These are phyloP conservation scores for Trichomonas vaginalis DNA, from an alignment of 208 protist genomes.

Conservation along the genomic window DNA sequence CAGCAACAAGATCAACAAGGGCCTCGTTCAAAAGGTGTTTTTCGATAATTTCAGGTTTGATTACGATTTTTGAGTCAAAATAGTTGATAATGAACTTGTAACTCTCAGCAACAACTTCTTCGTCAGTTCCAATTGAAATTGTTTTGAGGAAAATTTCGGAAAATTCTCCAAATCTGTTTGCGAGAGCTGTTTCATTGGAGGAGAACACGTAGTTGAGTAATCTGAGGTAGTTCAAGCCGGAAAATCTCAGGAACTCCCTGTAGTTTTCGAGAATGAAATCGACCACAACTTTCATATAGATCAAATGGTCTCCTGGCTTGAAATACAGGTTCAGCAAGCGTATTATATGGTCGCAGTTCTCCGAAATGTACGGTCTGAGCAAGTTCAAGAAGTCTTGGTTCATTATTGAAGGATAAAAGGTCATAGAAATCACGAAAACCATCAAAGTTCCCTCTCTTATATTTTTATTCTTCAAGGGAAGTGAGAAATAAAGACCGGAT, in stretches of 20 bases:
- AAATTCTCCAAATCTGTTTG: neutral
- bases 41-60: neutral
- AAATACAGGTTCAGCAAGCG: neutral
- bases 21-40: neutral
- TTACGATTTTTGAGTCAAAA: neutral
- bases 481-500: neutral
- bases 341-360: neutral
- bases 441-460: neutral
- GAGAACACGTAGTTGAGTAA: neutral
- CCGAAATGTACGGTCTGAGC: neutral
- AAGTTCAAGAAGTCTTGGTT: neutral
- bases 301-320: neutral
- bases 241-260: neutral
- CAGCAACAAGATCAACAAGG: neutral
- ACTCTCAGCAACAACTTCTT: neutral
- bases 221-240: neutral
- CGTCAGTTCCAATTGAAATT: neutral
- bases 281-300: neutral
- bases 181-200: neutral
- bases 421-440: neutral
- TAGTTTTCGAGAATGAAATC: neutral
- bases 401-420: neutral
- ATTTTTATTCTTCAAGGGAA: neutral
- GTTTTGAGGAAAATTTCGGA: neutral
- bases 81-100: neutral